Evolutionary conservation across 257 asterid species (phyloP).

Genomic region (Scutellaria barbata): DNA sequence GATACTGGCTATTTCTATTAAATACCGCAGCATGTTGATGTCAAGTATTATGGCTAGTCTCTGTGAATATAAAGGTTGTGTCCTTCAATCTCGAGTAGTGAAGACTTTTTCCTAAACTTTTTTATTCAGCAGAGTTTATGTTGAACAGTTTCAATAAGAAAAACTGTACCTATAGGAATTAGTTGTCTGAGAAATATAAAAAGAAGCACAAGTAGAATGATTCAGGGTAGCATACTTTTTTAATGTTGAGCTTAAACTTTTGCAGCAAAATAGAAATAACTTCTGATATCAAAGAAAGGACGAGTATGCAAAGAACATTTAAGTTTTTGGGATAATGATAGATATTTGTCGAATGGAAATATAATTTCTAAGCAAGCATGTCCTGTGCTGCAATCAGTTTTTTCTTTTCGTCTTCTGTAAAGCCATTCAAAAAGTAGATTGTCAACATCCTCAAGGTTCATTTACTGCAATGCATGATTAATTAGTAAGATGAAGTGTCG

Average conservation of each 20-base stretch:
- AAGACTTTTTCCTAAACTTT: too few species aligned
- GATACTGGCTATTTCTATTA: conserved; percentile 20
- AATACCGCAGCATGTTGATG: conserved; percentile 20
- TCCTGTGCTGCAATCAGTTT: neutral
- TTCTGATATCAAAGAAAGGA: too few species aligned
- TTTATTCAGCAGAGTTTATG: neutral
- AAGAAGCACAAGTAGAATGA: neutral
- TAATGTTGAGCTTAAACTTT: neutral
- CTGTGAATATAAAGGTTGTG: neutral
- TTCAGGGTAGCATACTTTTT: neutral
- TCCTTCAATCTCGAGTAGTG: neutral
- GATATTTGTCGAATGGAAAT: too few species aligned
- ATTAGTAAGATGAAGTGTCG: too few species aligned
- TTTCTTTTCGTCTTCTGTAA: neutral
- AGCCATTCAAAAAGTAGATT: neutral
- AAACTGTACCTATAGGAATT: neutral
- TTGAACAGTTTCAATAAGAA: neutral
- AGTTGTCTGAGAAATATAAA: neutral
- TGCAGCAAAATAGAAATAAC: neutral
- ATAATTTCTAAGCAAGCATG: neutral
- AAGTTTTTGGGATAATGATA: too few species aligned
- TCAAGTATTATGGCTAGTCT: neutral
- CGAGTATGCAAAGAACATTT: too few species aligned
- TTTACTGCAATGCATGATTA: neutral
- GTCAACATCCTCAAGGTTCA: neutral